Conservation (phyloP, 495 filamentous ascomycete species). For the Penicillium robsamsonii region DNA sequence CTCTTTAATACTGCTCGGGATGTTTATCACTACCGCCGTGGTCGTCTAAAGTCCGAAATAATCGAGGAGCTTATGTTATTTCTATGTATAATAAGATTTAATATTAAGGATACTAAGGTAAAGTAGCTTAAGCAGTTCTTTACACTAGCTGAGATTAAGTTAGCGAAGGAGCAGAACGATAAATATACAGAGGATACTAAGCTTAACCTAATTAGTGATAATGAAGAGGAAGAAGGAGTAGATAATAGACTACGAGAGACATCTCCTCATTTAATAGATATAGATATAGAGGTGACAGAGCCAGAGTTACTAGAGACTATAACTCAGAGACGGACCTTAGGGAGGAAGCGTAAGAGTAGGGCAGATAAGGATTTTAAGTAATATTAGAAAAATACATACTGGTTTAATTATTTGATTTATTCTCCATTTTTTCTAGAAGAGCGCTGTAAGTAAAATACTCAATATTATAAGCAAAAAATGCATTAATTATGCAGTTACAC, state of each 20-base stretch:
- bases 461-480: too few species aligned
- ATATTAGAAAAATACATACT: too few species aligned
- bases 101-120: background rate
- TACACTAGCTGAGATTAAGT: background rate
- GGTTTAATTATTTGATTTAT: too few species aligned
- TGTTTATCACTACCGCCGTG: too few species aligned
- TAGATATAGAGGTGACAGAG: too few species aligned
- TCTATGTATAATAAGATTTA: constrained; percentile 3
- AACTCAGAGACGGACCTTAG: background rate
- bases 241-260: background rate
- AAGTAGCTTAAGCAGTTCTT: constrained; percentile 2
- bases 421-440: too few species aligned
- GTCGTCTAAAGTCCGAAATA: background rate
- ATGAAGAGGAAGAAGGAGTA: background rate
- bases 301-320: background rate
- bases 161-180: background rate
- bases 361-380: too few species aligned
- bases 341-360: too few species aligned
- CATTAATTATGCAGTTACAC: too few species aligned
- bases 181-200: background rate
- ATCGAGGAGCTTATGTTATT: constrained; percentile 3
- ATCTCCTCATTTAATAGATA: background rate
- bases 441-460: too few species aligned
- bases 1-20: too few species aligned
- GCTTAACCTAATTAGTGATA: constrained; percentile 2